Conservation (phyloP, 805 yeast species). For the Ogataea pilisensis region DNA sequence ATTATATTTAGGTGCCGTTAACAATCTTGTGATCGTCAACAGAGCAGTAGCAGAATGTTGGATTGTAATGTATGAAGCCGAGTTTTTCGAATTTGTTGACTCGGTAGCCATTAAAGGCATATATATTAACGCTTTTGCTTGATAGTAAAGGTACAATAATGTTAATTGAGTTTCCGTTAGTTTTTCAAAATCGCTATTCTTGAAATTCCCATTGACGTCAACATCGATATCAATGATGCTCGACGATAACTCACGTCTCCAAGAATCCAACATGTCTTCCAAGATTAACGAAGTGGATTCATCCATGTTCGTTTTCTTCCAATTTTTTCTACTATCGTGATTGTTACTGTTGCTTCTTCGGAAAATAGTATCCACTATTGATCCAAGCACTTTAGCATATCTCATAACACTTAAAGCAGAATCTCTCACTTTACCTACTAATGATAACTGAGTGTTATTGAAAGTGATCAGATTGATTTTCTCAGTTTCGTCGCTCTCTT, state of each 20-base stretch:
- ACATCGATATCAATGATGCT: slow-evolving; percentile 53
- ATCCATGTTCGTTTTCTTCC: slow-evolving; percentile 24
- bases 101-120: slow-evolving; percentile 55
- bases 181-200: slow-evolving; percentile 30
- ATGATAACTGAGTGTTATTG: slow-evolving; percentile 52
- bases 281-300: slow-evolving; percentile 31
- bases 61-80: slow-evolving; percentile 58
- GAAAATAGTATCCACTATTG: slow-evolving; percentile 66
- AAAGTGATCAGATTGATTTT: slow-evolving; percentile 56
- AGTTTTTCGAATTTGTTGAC: slow-evolving; percentile 34
- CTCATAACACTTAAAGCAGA: slow-evolving; percentile 63
- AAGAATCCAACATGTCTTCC: slow-evolving; percentile 71
- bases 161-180: slow-evolving; percentile 45
- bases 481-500: slow-evolving; percentile 38
- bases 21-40: slow-evolving; percentile 42
- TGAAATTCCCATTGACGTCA: slow-evolving; percentile 52
- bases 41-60: slow-evolving; percentile 69
- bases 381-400: slow-evolving; percentile 68
- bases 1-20: slow-evolving; percentile 35
- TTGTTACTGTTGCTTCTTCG: slow-evolving; percentile 44
- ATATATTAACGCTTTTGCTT: slow-evolving; percentile 60
- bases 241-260: slow-evolving; percentile 72
- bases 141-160: slow-evolving; percentile 54
- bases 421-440: slow-evolving; percentile 68
- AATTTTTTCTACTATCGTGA: slow-evolving; percentile 31